Conservation (phyloP, 2,329 filamentous ascomycete genomes). For the Fusarium aywerte region DNA sequence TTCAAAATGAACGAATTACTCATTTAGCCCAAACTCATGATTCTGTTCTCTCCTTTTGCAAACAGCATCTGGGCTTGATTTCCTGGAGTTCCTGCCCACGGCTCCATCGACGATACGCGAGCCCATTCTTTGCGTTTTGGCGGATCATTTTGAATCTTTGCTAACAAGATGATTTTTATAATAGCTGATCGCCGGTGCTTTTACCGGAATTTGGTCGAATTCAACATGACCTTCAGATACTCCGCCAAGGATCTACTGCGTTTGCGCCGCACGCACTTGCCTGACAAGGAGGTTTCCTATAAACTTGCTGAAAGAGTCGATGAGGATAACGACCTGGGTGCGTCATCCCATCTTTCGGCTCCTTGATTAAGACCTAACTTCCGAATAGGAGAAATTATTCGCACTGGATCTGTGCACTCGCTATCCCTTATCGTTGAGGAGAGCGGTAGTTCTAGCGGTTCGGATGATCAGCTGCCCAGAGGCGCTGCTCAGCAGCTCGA, state of each 20-base stretch:
- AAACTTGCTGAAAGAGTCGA: constrained; percentile 51
- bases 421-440: constrained; percentile 51
- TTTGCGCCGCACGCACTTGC: constrained; percentile 45
- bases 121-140: background rate
- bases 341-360: background rate
- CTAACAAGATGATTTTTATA: constrained; percentile 48
- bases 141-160: constrained; percentile 36
- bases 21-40: background rate
- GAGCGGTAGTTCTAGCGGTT: constrained; percentile 18
- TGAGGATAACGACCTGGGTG: constrained; percentile 56
- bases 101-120: background rate
- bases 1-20: background rate
- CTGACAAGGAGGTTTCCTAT: constrained; percentile 44
- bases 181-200: constrained; percentile 46
- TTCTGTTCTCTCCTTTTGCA: background rate
- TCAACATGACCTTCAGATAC: constrained; percentile 59
- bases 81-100: background rate
- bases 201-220: constrained; percentile 52
- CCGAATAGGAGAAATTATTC: constrained; percentile 48
- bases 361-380: constrained; percentile 12
- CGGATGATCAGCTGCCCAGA: constrained; percentile 23
- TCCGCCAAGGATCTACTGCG: constrained; percentile 58
- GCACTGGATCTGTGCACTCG: constrained; percentile 41
- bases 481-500: constrained; percentile 50
- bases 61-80: background rate